These are phyloP conservation scores for Coprinopsis sp. DNA, from an alignment of 768 basidiomycete species.

Conservation along the genomic window DNA sequence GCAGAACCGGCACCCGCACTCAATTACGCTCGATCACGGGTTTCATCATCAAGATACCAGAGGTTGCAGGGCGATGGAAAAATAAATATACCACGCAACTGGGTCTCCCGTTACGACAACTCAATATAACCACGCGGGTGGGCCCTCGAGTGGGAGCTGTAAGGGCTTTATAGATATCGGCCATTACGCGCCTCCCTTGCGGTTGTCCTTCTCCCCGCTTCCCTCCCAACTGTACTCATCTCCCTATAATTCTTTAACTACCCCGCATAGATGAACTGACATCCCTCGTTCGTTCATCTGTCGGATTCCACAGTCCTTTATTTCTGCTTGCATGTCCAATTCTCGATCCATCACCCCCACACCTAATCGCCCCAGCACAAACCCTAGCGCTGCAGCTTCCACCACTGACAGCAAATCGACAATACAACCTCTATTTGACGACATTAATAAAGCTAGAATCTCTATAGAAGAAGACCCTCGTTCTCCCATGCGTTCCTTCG, in stretches of 20 bases:
- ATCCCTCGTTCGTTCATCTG: conserved; percentile 14
- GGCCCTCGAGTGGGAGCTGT: conserved; percentile 25
- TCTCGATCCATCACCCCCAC: conserved; percentile 43
- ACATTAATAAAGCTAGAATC: conserved; percentile 26
- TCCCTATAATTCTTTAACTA: conserved; percentile 20
- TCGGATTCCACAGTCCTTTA: conserved; percentile 16
- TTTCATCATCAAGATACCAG: conserved; percentile 7
- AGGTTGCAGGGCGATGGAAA: conserved; percentile 13
- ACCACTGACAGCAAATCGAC: conserved; percentile 27
- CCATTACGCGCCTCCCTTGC: conserved; percentile 29
- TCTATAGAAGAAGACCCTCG: conserved; percentile 5
- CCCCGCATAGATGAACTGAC: conserved; percentile 6
- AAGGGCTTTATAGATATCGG: conserved; percentile 26
- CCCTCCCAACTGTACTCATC: conserved; percentile 17
- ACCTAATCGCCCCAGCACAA: conserved; percentile 31
- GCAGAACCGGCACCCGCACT: too few relatives aligned
- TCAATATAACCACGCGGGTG: conserved; percentile 11
- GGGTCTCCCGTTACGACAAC: conserved; percentile 28
- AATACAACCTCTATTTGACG: conserved; percentile 40
- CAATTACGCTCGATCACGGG: conserved; percentile 9
- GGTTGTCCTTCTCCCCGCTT: conserved; percentile 19
- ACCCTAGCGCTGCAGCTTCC: conserved; percentile 32
- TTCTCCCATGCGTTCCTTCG: conserved; percentile 15
- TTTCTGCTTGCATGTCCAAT: conserved; percentile 43
- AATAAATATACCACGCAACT: conserved; percentile 20